Percentiles rank a stretch among this genome's conserved stretches.
phyloP scores from a whole-genome alignment of 2,329 filamentous ascomycete genomes.

The Claviceps sp. region DNA sequence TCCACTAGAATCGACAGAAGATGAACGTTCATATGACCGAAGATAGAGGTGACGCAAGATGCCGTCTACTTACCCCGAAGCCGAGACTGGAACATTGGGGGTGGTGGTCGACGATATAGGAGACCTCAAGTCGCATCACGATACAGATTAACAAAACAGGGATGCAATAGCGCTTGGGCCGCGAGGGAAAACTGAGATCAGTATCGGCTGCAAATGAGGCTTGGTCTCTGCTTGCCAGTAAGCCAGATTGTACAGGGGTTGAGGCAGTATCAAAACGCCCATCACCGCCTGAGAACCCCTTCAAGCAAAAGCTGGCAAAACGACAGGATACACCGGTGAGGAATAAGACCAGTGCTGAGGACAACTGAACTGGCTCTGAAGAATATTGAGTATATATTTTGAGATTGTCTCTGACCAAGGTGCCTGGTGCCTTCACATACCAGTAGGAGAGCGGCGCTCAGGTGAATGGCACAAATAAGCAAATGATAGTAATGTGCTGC shows the following conservation, averaged over 20 bases:
- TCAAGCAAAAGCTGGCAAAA: conserved; percentile 26
- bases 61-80: conserved; percentile 25
- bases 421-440: conserved; percentile 16
- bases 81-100: conserved; percentile 38
- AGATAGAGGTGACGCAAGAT: background rate
- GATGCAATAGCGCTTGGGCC: conserved; percentile 33
- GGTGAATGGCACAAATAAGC: conserved; percentile 32
- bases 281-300: conserved; percentile 32
- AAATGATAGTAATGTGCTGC: conserved; percentile 33
- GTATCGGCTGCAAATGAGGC: conserved; percentile 20
- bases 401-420: too few species aligned
- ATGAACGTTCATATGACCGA: background rate
- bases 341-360: conserved; percentile 32
- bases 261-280: conserved; percentile 28
- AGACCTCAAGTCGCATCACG: conserved; percentile 33
- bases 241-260: conserved; percentile 8
- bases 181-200: conserved; percentile 24
- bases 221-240: conserved; percentile 8
- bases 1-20: background rate
- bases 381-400: conserved; percentile 4
- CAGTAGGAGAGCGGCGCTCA: conserved; percentile 34
- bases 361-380: conserved; percentile 35
- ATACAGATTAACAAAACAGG: conserved; percentile 30
- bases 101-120: conserved; percentile 30
- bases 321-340: conserved; percentile 30